A percentile compares a stretch with the other conserved stretches of the same genome.
phyloP scores from a whole-genome alignment of 108 stramenopile species.

The Craspedostauros australis region DNA sequence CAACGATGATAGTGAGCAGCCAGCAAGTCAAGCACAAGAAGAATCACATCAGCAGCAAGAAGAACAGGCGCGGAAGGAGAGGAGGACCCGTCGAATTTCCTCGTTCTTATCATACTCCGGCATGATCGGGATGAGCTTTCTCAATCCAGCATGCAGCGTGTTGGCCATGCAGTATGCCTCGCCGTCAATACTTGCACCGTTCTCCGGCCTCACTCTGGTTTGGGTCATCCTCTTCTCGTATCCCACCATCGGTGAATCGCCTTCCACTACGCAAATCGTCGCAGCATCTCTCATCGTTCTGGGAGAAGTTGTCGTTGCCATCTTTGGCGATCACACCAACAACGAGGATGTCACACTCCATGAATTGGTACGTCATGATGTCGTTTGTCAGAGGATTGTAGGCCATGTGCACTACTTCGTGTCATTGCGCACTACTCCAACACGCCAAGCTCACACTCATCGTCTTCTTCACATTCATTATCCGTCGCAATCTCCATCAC shows the following conservation, averaged over 20 bases:
- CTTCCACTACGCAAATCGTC: constrained; percentile 39
- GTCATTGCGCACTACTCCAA: too few relatives aligned
- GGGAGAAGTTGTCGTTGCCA: constrained; percentile 70
- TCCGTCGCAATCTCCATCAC: too few relatives aligned
- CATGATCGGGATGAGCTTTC: constrained; percentile 77
- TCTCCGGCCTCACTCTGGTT: constrained; percentile 79
- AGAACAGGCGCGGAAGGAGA: not conserved
- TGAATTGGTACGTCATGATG: constrained; percentile 46
- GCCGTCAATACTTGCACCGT: constrained; percentile 81
- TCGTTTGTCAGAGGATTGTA: too few relatives aligned
- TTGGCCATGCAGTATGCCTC: constrained; percentile 82
- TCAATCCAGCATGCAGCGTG: constrained; percentile 76
- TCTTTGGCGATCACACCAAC: constrained; percentile 85
- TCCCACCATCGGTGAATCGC: constrained; percentile 43
- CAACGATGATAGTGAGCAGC: too few relatives aligned
- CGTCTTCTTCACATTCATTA: too few relatives aligned
- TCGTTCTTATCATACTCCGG: constrained; percentile 29
- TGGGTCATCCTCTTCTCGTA: constrained; percentile 73
- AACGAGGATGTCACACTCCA: constrained; percentile 40
- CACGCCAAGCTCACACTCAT: too few relatives aligned
- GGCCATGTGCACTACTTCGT: too few relatives aligned
- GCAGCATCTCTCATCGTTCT: constrained; percentile 63
- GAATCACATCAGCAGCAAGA: not conserved
- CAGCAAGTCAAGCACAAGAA: not conserved
- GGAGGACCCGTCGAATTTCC: not conserved